Base-by-base conservation (phyloP, 257 asterid species). In the Cordia subcordata region DNA sequence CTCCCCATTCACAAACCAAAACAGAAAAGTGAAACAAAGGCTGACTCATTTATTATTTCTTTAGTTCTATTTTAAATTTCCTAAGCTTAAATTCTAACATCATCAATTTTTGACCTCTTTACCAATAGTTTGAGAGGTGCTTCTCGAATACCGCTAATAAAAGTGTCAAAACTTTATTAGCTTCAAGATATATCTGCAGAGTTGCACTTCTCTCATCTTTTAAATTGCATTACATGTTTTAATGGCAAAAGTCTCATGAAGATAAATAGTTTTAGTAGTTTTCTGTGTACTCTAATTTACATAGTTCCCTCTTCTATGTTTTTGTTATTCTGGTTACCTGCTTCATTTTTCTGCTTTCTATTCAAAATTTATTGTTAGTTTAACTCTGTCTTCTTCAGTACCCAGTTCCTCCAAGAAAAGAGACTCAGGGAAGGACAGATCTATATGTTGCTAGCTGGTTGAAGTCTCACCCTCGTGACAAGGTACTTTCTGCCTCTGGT, bases 341-440 rank as follows among this genome's bases (percentile, higher is more conserved):
- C 6, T 6, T 27, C 35, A 27, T 3, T 49, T 13, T 56, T 8
- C n/a, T 47, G 16, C 8, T 54, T 11, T 17, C 13, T 17, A 11
- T 49, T 4, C 42, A 14, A 13, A n/a, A 49, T 65, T 64, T 45
- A 51, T 53, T 49, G 32, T 45, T 63, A 14, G 38, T 13, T 13
- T 68, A 44, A 0, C 55, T 33, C 50, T 44, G 13, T 61, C 46
- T 45, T 42, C 49, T 57, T 47, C 66, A 81, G 97, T 86, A 89
- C 78, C 97, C 97, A 57, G 15, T 89, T 27, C 97, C 97, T 32
- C 12, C 63, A 39, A 75, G 51, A 39, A 75, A 81, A 69, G 97
- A 89, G 78, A 89, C 95, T 0, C 94, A 82, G 64, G 97, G 97
- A 52, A 65, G 70, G 62, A 86, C 95, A 6, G 97, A 89, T 73